Percentiles rank a stretch among this genome's conserved stretches.
Evolutionary conservation across 768 basidiomycete genomes (phyloP).

Genomic region (Pulveroboletus ravenelii): DNA sequence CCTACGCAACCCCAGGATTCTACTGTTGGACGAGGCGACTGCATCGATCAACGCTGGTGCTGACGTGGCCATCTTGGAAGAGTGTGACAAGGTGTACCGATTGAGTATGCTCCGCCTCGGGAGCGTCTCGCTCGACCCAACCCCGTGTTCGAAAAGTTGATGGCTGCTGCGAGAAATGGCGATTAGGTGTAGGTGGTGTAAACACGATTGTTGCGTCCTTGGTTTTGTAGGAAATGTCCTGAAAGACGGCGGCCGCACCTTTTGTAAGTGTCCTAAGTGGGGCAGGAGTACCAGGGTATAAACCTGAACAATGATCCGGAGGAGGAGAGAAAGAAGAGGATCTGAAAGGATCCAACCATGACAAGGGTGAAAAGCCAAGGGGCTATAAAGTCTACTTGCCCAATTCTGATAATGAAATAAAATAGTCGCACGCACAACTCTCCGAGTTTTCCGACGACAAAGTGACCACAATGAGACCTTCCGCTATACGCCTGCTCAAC

Average conservation of each 20-base stretch:
- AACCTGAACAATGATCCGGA: no score
- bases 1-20: constrained; percentile 22
- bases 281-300: no score
- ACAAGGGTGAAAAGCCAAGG: no score
- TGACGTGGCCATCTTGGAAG: constrained; percentile 61
- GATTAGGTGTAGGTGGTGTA: neutral
- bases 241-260: no score
- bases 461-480: constrained; percentile 60
- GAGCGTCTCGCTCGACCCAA: constrained; percentile 20
- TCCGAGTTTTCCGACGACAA: constrained; percentile 16
- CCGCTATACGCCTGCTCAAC: constrained; percentile 68
- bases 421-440: neutral
- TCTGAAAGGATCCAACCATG: no score
- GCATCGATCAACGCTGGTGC: constrained; percentile 82
- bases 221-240: no score
- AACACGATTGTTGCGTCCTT: neutral
- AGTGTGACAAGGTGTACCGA: constrained; percentile 27
- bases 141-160: constrained; percentile 27
- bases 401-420: no score
- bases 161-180: constrained; percentile 21
- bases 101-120: constrained; percentile 24
- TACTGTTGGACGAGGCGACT: constrained; percentile 27
- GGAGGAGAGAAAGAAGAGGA: no score
- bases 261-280: no score
- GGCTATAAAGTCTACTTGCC: no score